These are phyloP conservation scores for Cystobasidiaceae sp. DNA, from an alignment of 1,284 basidiomycete species.

Conservation along the genomic window DNA sequence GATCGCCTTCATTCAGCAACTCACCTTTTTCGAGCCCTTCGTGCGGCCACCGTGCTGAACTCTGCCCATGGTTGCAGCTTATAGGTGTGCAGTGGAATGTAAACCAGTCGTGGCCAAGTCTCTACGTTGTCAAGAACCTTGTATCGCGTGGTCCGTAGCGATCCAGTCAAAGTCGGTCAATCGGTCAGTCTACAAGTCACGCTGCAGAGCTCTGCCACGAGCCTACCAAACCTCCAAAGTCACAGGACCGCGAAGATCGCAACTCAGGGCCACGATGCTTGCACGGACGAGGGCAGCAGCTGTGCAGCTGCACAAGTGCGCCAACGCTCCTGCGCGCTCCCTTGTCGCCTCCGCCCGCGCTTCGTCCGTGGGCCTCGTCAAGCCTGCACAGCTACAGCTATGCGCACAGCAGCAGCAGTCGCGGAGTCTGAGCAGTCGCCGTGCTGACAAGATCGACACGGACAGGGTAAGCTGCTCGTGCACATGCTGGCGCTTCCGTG, in stretches of 20 bases:
- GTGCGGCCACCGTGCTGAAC: conserved; percentile 23
- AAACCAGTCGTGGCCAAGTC: too few species aligned
- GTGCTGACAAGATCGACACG: conserved; percentile 27
- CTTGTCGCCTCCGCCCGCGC: not conserved
- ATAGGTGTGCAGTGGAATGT: too few species aligned
- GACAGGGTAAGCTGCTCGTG: conserved; percentile 18
- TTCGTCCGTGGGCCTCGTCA: not conserved
- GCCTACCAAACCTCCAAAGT: too few species aligned
- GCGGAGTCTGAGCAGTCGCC: conserved; percentile 10
- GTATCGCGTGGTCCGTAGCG: too few species aligned
- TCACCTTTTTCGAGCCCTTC: conserved; percentile 16
- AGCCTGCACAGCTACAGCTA: not conserved
- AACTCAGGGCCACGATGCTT: not conserved
- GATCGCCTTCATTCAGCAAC: not conserved
- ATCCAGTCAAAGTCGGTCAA: too few species aligned
- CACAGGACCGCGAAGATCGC: not conserved
- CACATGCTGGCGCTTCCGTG: not conserved
- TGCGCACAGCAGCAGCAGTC: conserved; percentile 4
- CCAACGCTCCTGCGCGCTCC: not conserved
- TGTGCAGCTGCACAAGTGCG: conserved; percentile 11
- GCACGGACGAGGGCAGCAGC: conserved; percentile 21
- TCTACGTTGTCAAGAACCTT: too few species aligned
- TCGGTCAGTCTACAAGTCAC: too few species aligned
- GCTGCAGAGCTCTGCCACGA: too few species aligned
- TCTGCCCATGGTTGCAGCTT: not conserved